A percentile compares a stretch with the other conserved stretches of the same genome.
phyloP scores from a whole-genome alignment of 352 stramenopile genomes.

The Peronosclerospora sorghi region DNA sequence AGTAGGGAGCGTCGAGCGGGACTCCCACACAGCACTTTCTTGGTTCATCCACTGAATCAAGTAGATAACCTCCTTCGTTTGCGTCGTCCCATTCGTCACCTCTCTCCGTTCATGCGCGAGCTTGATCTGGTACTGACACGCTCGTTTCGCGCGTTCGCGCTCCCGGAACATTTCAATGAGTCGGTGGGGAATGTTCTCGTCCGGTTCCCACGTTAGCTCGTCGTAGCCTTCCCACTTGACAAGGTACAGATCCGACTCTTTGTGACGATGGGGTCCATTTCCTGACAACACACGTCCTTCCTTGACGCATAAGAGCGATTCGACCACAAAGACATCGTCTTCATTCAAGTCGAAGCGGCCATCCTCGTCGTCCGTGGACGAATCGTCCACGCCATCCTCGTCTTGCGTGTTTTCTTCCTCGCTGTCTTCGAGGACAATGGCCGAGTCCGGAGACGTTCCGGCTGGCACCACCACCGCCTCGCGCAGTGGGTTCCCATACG shows the following conservation, averaged over 20 bases:
- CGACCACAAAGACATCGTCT: constrained; percentile 63
- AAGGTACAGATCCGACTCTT: constrained; percentile 59
- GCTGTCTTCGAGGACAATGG: constrained; percentile 48
- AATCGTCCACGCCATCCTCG: constrained; percentile 18
- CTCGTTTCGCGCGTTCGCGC: constrained; percentile 35
- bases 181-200: constrained; percentile 51
- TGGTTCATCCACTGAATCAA: constrained; percentile 57
- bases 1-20: constrained; percentile 34
- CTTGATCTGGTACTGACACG: constrained; percentile 46
- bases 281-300: constrained; percentile 30
- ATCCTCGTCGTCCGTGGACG: constrained; percentile 53
- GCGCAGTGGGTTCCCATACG: constrained; percentile 13
- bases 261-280: constrained; percentile 19
- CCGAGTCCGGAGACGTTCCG: constrained; percentile 28
- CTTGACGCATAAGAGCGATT: constrained; percentile 63
- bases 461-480: too few relatives aligned
- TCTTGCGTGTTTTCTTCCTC: constrained; percentile 16
- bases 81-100: constrained; percentile 51
- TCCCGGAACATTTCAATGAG: constrained; percentile 50
- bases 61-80: constrained; percentile 49
- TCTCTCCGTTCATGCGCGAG: constrained; percentile 36
- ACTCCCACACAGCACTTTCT: constrained; percentile 38
- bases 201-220: constrained; percentile 69
- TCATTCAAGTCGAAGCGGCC: constrained; percentile 63
- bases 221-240: constrained; percentile 77